A percentile compares a stretch with the other conserved stretches of the same genome.
These are phyloP conservation scores for Nyssa sinensis DNA, from an alignment of 148 eudicot species.

Conservation along the genomic window DNA sequence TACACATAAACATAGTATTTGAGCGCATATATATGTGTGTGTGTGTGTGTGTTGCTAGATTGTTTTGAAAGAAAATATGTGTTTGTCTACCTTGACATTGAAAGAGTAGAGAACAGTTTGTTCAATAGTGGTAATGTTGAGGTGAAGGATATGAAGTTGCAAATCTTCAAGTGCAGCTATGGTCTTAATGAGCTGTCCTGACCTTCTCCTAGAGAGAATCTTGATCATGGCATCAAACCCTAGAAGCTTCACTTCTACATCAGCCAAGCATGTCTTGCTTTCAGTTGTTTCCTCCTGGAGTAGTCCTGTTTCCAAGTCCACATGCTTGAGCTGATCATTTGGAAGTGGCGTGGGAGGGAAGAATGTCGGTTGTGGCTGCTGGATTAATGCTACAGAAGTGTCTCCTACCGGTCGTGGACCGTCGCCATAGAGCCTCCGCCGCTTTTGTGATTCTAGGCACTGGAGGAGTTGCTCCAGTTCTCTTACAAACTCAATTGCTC, in stretches of 20 bases:
- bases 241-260: slow-evolving; percentile 81
- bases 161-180: slow-evolving; percentile 85
- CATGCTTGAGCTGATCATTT: slow-evolving; percentile 19
- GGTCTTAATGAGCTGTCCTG: slow-evolving; percentile 74
- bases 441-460: slow-evolving; percentile 91
- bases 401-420: slow-evolving; percentile 37
- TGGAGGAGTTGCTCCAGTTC: slow-evolving; percentile 90
- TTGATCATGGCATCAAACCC: slow-evolving; percentile 91
- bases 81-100: slow-evolving; percentile 68
- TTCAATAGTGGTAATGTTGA: slow-evolving; percentile 91
- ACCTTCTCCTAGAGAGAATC: slow-evolving; percentile 79
- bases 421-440: slow-evolving; percentile 79
- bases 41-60: neutral
- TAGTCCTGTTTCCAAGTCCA: slow-evolving; percentile 37
- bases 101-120: slow-evolving; percentile 97
- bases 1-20: slow-evolving; percentile 16
- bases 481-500: slow-evolving; percentile 93
- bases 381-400: slow-evolving; percentile 19
- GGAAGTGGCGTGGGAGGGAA: slow-evolving; percentile 32
- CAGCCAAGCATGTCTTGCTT: slow-evolving; percentile 83
- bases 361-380: slow-evolving; percentile 28
- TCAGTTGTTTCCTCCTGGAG: slow-evolving; percentile 67
- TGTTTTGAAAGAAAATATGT: neutral
- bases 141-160: slow-evolving; percentile 78
- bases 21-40: neutral